Conservation (phyloP, 2,329 filamentous ascomycete species). For the Periconia digitata region DNA sequence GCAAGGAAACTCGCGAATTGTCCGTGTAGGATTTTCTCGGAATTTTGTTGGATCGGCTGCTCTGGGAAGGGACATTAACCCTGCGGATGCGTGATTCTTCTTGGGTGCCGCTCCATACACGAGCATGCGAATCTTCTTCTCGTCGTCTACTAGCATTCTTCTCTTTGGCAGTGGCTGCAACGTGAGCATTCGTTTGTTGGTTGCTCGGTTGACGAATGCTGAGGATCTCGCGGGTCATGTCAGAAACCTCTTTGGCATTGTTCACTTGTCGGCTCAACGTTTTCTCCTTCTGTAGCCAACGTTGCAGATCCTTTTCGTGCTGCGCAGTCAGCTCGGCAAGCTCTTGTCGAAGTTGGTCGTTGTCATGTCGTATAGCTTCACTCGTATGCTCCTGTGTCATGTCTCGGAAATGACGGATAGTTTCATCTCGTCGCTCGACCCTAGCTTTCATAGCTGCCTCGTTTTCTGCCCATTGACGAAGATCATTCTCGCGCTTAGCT, state of each 20-base stretch:
- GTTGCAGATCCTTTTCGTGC: slow-evolving; percentile 36
- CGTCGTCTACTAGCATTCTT: slow-evolving; percentile 26
- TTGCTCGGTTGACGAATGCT: slow-evolving; percentile 27
- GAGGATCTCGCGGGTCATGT: slow-evolving; percentile 36
- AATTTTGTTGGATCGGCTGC: slow-evolving; percentile 19
- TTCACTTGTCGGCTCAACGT: slow-evolving; percentile 38
- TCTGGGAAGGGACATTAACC: slow-evolving; percentile 19
- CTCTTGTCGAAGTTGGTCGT: slow-evolving; percentile 43
- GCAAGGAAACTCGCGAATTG: slow-evolving; percentile 17
- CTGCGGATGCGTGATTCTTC: slow-evolving; percentile 39
- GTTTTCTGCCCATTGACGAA: slow-evolving; percentile 33
- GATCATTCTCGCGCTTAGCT: slow-evolving; percentile 64
- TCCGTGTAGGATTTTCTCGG: slow-evolving; percentile 29
- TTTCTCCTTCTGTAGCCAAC: slow-evolving; percentile 35
- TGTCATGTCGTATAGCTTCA: slow-evolving; percentile 43
- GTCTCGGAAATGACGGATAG: slow-evolving; percentile 41
- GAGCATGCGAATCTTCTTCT: slow-evolving; percentile 37
- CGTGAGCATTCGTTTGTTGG: slow-evolving; percentile 14
- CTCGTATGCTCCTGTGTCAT: slow-evolving; percentile 41
- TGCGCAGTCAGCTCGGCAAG: slow-evolving; percentile 39
- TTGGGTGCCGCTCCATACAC: slow-evolving; percentile 36
- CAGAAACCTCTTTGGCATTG: slow-evolving; percentile 29
- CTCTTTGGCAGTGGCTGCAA: slow-evolving; percentile 18
- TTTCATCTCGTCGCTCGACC: slow-evolving; percentile 42
- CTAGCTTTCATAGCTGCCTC: slow-evolving; percentile 35